Percentiles rank a stretch among this genome's conserved stretches.
phyloP scores from a whole-genome alignment of 1,284 basidiomycete species.

The Cutaneotrichosporon cavernicola region DNA sequence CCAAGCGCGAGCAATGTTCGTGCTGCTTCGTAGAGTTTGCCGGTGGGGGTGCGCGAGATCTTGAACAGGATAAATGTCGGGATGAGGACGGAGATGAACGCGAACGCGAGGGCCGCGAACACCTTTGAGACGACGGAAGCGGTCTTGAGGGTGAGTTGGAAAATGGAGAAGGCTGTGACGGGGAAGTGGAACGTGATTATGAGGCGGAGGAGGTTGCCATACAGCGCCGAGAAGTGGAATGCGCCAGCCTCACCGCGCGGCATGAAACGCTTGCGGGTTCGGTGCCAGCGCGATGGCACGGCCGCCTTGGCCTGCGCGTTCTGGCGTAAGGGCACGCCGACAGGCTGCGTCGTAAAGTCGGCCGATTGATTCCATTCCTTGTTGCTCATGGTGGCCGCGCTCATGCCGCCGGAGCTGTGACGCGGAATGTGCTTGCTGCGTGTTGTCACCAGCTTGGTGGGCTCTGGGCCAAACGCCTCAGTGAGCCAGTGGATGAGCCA shows the following conservation, averaged over 20 bases:
- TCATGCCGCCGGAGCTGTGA: slow-evolving; percentile 2
- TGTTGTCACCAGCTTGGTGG: slow-evolving; percentile 5
- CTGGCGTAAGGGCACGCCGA: slow-evolving; percentile 17
- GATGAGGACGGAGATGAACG: slow-evolving; percentile 72
- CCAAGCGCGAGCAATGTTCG: slow-evolving; percentile 85
- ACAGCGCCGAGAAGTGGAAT: slow-evolving; percentile 52
- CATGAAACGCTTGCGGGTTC: slow-evolving; percentile 50
- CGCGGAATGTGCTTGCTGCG: background rate
- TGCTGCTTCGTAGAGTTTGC: slow-evolving; percentile 91
- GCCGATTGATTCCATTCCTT: slow-evolving; percentile 27
- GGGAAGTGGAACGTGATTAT: slow-evolving; percentile 91
- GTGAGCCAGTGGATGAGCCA: slow-evolving; percentile 65
- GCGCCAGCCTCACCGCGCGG: slow-evolving; percentile 52
- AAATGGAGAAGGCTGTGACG: slow-evolving; percentile 84
- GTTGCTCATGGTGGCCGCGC: slow-evolving; percentile 14
- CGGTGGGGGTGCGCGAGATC: slow-evolving; percentile 74
- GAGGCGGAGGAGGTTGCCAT: slow-evolving; percentile 84
- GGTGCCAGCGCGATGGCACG: slow-evolving; percentile 21
- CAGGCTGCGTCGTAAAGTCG: slow-evolving; percentile 17
- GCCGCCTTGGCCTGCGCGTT: background rate
- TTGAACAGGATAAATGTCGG: slow-evolving; percentile 73
- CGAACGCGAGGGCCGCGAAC: slow-evolving; percentile 58
- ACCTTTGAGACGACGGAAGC: slow-evolving; percentile 54
- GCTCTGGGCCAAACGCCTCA: slow-evolving; percentile 31
- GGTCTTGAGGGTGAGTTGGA: slow-evolving; percentile 69